Base-by-base conservation (phyloP, 1,139 yeast genomes). In the Yamadazyma kanchanaburiensis region DNA sequence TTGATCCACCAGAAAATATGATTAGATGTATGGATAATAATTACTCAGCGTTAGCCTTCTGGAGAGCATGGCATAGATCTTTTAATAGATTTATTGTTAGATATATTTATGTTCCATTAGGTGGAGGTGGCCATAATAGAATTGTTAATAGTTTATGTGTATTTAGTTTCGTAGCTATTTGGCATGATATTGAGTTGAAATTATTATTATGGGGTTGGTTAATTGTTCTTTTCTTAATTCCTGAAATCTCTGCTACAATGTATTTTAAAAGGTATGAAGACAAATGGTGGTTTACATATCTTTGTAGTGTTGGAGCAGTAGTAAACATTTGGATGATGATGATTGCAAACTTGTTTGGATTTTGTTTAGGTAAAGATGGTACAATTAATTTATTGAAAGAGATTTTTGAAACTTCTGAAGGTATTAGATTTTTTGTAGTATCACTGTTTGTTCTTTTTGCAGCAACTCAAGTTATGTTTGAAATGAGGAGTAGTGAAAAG, bases 61-160 rank as follows among this genome's bases (percentile, higher is more conserved):
- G 99, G 99, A 74, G 98, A 50, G 94, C 96, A 2, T 94, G 99
- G 99, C 99, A 94, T 55, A 73, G 97, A 46, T 83, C 95, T 24
- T 94, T 68, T 60, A 89, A 91, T 58, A 74, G 85, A 43, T 94
- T 96, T 95, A 82, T 86, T 24, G 71, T 84, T 12, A 69, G 95
- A 39, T 80, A 80, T 46, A 73, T 91, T 26, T 91, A 91, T 48
- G 71, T 89, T 13, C 97, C 97, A 2, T 61, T 91, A 38, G 74
- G 74, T 5, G 74, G 74, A 5, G 97, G 97, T 4, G 72, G 85
- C 1, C 64, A 60, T 6, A 72, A 75, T 45, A 63, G 95, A 41
- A 61, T 91, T 6, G 41, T 83, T 30, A 89, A 91, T 40, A 78
- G 89, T 18, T 62, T 91, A 24, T 74, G 89, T 15, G 96, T 88